Evolutionary conservation across 192 early-diverging fungal species (phyloP), one percentile per base, ranked within the genome.

Genomic region (Coemansia sp.): DNA sequence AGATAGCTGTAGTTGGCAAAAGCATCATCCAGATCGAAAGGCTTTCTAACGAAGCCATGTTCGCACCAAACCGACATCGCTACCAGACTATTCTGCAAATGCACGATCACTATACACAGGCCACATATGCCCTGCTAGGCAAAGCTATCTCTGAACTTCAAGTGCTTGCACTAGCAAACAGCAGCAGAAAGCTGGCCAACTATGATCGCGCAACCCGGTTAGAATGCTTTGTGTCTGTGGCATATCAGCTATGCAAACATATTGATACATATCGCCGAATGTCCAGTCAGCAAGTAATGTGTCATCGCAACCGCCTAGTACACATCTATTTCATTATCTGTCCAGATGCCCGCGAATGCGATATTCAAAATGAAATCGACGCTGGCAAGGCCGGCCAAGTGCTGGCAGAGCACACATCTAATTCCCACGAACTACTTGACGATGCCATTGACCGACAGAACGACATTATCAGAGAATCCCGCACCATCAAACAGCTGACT

Each of bases 361-460:
- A 71, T 18, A 60, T 71, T 5, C 36, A 67, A 11, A 20, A 42
- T 6, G 68, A 60, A 12, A 42, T 71, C 5, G 63, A 70, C 6
- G 43, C 57, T 6, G 53, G 45, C 7, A 41, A 2, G 5, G 63
- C 50, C 6, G 41, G 46, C 18, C 21, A 65, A 30, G 19, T 44
- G 6, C 47, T 70, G 45, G 58, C 63, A 13, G 37, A 35, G 10
- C 55, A 13, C 11, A 33, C 7, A 21, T 35, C 0, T 50, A 62
- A 69, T 21, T 55, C 66, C 1, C 57, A 52, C 26, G 59, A 55
- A 23, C 30, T 76, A 9, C 37, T 67, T n/a, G 44, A 62, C 33
- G 74, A 77, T 31, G 63, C 63, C 8, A 40, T 58, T 19, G 68
- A 61, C 53, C 62, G 74, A 23, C 53, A 70, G 13, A 45, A 40